These are phyloP conservation scores for Fusarium beomiforme DNA, from an alignment of 2,329 filamentous ascomycete genomes.

Conservation along the genomic window DNA sequence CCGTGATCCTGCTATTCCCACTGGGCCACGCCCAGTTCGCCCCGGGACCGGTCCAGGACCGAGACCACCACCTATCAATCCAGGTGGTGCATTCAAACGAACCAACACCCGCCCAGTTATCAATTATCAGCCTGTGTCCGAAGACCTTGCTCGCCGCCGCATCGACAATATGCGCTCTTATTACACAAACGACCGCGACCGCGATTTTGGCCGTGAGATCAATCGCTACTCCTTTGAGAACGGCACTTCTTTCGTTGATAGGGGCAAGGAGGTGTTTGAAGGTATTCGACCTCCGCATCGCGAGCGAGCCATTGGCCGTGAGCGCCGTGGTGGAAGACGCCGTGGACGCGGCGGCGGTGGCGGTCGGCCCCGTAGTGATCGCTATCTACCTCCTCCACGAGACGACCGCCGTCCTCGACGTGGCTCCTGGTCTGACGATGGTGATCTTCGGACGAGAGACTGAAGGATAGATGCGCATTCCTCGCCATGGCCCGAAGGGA, in stretches of 20 bases:
- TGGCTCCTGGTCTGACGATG: slow-evolving; percentile 18
- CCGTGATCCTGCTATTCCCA: slow-evolving; percentile 36
- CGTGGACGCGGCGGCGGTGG: slow-evolving; percentile 44
- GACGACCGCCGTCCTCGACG: slow-evolving; percentile 20
- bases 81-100: slow-evolving; percentile 40
- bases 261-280: slow-evolving; percentile 75
- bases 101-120: slow-evolving; percentile 57
- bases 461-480: not conserved
- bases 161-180: slow-evolving; percentile 65
- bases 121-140: slow-evolving; percentile 66
- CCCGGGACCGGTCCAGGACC: slow-evolving; percentile 45
- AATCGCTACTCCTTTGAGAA: slow-evolving; percentile 80
- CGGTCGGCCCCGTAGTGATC: slow-evolving; percentile 45
- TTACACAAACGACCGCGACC: slow-evolving; percentile 55
- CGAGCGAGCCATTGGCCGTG: slow-evolving; percentile 52
- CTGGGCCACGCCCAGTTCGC: slow-evolving; percentile 53
- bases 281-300: slow-evolving; percentile 70
- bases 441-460: slow-evolving; percentile 22
- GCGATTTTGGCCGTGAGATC: slow-evolving; percentile 60
- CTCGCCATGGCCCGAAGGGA: not conserved
- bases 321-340: slow-evolving; percentile 49
- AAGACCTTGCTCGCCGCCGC: slow-evolving; percentile 71
- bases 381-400: slow-evolving; percentile 45
- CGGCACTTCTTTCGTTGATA: slow-evolving; percentile 72
- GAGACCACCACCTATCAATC: slow-evolving; percentile 30